These are phyloP conservation scores for Penicillium occitanis DNA, from an alignment of 2,329 filamentous ascomycete species.

Conservation along the genomic window DNA sequence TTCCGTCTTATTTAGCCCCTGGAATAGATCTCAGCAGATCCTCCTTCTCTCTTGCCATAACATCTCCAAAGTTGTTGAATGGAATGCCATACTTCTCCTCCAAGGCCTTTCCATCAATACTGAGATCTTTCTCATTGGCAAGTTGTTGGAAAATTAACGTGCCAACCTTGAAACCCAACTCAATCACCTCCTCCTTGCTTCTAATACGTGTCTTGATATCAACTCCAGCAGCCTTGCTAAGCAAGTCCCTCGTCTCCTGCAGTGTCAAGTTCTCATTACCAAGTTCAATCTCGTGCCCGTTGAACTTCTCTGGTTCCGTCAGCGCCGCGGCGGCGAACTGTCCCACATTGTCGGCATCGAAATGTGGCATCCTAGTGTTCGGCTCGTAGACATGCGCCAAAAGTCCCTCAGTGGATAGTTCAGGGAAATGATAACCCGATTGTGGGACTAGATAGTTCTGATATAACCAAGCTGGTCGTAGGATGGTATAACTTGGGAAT, in stretches of 20 bases:
- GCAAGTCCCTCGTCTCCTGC: not conserved
- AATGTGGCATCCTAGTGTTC: not conserved
- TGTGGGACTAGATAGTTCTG: not conserved
- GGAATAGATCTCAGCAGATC: not conserved
- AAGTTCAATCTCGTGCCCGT: not conserved
- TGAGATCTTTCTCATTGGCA: not conserved
- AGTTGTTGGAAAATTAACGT: constrained; percentile 2
- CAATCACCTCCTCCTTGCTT: not conserved
- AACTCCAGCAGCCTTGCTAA: not conserved
- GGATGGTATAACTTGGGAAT: not conserved
- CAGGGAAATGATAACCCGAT: not conserved
- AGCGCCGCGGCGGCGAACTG: not conserved
- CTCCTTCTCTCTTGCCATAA: not conserved
- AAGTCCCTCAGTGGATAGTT: not conserved
- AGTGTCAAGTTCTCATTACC: not conserved
- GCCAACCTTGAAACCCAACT: not conserved
- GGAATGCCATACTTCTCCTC: not conserved
- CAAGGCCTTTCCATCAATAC: not conserved
- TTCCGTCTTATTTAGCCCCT: not conserved
- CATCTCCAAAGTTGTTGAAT: not conserved
- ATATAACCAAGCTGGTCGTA: not conserved
- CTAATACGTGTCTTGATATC: not conserved
- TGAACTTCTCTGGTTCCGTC: not conserved
- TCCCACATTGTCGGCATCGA: not conserved
- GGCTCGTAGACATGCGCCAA: not conserved